Percentiles rank a stretch among this genome's conserved stretches.
phyloP scores from a whole-genome alignment of 768 basidiomycete genomes.

The Nevesoporus exiguus region DNA sequence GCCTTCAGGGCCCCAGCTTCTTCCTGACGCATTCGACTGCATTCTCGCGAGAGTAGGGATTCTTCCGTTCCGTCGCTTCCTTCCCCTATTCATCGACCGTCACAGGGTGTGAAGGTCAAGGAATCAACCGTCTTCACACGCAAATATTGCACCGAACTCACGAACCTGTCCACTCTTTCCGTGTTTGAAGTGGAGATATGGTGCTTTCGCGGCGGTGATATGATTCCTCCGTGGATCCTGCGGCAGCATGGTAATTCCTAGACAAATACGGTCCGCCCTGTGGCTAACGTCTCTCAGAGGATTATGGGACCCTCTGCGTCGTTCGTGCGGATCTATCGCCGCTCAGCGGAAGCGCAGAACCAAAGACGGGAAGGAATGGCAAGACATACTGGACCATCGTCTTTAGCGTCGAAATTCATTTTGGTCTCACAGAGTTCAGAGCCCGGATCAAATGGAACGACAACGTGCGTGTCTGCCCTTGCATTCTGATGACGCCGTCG shows the following conservation, averaged over 20 bases:
- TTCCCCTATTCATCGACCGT: conserved; percentile 9
- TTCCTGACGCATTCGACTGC: conserved; percentile 81
- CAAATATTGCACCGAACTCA: conserved; percentile 81
- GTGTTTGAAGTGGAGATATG: conserved; percentile 84
- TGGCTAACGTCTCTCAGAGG: conserved; percentile 41
- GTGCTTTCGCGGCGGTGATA: conserved; percentile 77
- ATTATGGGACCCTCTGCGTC: conserved; percentile 74
- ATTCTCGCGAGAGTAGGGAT: conserved; percentile 62
- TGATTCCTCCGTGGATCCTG: conserved; percentile 71
- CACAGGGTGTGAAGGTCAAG: conserved; percentile 68
- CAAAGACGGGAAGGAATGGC: conserved; percentile 60
- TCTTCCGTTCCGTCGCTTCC: conserved; percentile 1
- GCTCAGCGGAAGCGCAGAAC: conserved; percentile 64
- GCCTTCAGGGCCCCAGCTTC: conserved; percentile 71
- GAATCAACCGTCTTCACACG: conserved; percentile 78
- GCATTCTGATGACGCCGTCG: neutral
- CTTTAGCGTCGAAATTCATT: conserved; percentile 81
- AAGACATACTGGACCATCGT: conserved; percentile 83
- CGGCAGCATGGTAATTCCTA: conserved; percentile 40
- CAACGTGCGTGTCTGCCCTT: conserved; percentile 45
- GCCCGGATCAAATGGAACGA: conserved; percentile 82
- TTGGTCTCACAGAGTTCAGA: conserved; percentile 78
- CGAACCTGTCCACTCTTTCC: conserved; percentile 67
- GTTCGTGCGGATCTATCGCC: conserved; percentile 77
- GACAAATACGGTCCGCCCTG: neutral